Base-by-base conservation (phyloP, 371 early-diverging fungal species). In the Syncephalastrum racemosum region DNA sequence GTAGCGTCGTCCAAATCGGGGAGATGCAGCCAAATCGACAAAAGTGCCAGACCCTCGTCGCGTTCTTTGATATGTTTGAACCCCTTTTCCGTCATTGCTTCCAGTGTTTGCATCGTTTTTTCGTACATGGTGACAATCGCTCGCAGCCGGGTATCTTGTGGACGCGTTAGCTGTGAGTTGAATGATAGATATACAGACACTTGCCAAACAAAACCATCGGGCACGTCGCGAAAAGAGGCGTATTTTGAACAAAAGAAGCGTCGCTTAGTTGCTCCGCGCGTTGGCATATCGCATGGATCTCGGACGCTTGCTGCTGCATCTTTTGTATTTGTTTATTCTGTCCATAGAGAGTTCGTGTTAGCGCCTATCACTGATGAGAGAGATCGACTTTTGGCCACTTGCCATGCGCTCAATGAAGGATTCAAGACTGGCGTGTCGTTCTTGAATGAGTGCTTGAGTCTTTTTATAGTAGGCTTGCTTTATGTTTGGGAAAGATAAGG, bases 1-100 rank as follows among this genome's bases (percentile, higher is more conserved):
- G 20, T 49, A 3, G 58, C 43, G 8, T 64, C 63, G 15, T 54
- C 39, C 16, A 78, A 25, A 51, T 57, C 66, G 7, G 78, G 73
- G 15, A 74, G 71, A 46, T 78, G 64, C 4, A 72, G 64, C 78
- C 78, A 78, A 3, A 68, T 56, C 0, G 78, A 78, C 5, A 78
- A 39, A 20, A 72, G 25, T 4, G 66, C 58, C 31, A 78, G 49
- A 0, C 73, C 74, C 60, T 74, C 67, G 31, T 78, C 73, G 31
- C 67, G 62, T 7, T 45, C 63, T 22, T 50, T 52, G 18, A 72
- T 61, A 8, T 45, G n/a, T 12, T 14, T 43, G 25, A 71, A 53
- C 41, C 72, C 78, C 6, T 66, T 46, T 16, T 8, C 56, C 13
- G 64, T 40, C 20, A 70, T 36, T 0, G 60, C 58, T 20, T 53